Evolutionary conservation across 2,329 filamentous ascomycete genomes (phyloP), one percentile per base, ranked within the genome.

Genomic region (Fusarium sp.): DNA sequence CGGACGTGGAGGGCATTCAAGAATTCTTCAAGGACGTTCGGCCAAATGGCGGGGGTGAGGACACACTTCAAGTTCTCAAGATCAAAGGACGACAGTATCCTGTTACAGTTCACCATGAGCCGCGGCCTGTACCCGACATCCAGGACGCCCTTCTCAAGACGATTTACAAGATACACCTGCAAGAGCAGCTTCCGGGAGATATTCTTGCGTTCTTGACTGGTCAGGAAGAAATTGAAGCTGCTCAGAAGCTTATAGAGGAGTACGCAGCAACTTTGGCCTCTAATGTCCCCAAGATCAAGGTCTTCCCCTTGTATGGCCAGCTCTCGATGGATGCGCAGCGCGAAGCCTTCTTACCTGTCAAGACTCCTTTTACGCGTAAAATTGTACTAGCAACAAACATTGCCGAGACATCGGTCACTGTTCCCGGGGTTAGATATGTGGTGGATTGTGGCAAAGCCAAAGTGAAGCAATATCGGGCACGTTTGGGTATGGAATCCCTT

Each of bases 361-460:
- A 89, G 60, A 88, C 90, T 5, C 86, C 86, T n/a, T 88, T 86
- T 60, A 97, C 93, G 0, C 88, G 96, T 45, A 98, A 98, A 78
- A 87, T 98, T 15, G 94, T 99, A 1, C 84, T 99, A 1, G 92
- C 95, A 0, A 99, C 96, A 17, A 99, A 99, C 77, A 98, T 99
- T 75, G 96, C 96, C n/a, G 96, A 99, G 80, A 98, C 96, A 0
- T 98, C 96, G 2, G 93, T 99, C 64, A 99, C 96, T 0, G 95
- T 99, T 0, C 92, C 95, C 1, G 96, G 96, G 4, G 94, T 99
- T 10, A 90, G 93, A 7, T 96, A 92, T 74, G 95, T 99, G 13
- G 88, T 99, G 23, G 96, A 99, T 78, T 93, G 93, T 60, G 96
- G 96, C 48, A 98, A 98, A 77, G 93, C 93, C 12, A 99, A 99